These are phyloP conservation scores for Rhodotorula sp. DNA, from an alignment of 1,284 basidiomycete species.

Conservation along the genomic window DNA sequence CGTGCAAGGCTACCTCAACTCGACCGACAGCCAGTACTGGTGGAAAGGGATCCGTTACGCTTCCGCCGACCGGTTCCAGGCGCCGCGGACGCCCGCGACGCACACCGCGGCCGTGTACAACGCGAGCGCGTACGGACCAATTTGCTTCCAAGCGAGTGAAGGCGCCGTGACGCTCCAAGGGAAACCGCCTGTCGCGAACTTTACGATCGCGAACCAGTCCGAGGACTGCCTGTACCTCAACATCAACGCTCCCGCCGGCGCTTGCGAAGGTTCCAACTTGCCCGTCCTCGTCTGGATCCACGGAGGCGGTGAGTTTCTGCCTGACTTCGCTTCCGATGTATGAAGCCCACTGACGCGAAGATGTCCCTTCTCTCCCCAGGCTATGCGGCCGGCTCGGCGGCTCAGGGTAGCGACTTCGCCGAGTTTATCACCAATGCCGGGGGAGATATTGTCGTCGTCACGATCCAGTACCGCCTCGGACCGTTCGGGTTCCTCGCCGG, in stretches of 20 bases:
- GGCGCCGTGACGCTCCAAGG: not conserved
- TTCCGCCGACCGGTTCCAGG: slow-evolving; percentile 7
- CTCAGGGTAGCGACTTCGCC: slow-evolving; percentile 12
- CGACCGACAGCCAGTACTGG: not conserved
- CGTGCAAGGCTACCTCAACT: slow-evolving; percentile 5
- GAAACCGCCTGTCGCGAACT: not conserved
- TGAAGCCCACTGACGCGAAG: not conserved
- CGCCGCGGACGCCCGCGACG: not conserved
- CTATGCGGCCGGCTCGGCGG: not conserved
- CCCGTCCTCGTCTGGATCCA: slow-evolving; percentile 8
- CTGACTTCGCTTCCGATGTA: not conserved
- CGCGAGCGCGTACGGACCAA: not conserved
- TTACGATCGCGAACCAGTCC: not conserved
- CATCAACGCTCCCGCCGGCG: not conserved
- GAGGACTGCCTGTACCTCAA: slow-evolving; percentile 14
- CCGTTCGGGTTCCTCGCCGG: slow-evolving; percentile 6
- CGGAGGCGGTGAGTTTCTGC: not conserved
- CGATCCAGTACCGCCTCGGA: slow-evolving; percentile 5
- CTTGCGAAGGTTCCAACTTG: not conserved
- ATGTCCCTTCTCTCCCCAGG: not conserved
- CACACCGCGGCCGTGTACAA: not conserved
- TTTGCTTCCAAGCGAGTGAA: not conserved
- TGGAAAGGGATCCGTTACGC: slow-evolving; percentile 7
- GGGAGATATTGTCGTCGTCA: not conserved
- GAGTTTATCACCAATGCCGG: slow-evolving; percentile 1